These are phyloP conservation scores for Dryas drummondii DNA, from an alignment of 306 rosid genomes.

Conservation along the genomic window DNA sequence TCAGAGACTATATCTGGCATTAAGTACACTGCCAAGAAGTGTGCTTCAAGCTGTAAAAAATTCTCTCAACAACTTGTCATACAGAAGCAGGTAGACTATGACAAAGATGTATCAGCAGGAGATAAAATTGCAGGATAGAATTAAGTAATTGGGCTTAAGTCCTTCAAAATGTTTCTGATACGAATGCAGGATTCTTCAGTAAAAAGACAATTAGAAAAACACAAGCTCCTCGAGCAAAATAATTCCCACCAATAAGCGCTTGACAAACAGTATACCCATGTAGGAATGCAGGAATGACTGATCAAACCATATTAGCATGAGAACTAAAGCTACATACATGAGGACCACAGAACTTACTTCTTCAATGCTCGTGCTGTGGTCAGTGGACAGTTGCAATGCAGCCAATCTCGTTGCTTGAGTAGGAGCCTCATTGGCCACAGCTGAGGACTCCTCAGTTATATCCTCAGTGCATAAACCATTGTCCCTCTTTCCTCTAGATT, in stretches of 20 bases:
- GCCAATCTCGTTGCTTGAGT: constrained; percentile 53
- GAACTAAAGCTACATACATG: background rate
- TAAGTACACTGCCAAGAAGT: background rate
- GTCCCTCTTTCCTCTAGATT: constrained; percentile 32
- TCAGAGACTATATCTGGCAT: background rate
- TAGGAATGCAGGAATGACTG: background rate
- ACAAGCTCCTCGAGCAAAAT: background rate
- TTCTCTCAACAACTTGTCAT: background rate
- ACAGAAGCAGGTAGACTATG: background rate
- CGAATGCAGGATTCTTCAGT: background rate
- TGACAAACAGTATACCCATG: background rate
- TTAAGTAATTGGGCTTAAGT: background rate
- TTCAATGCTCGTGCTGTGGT: constrained; percentile 89
- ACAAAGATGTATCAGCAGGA: background rate
- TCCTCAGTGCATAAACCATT: constrained; percentile 47
- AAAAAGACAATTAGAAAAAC: background rate
- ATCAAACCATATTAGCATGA: constrained; percentile 10
- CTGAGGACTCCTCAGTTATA: constrained; percentile 59
- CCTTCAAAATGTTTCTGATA: background rate
- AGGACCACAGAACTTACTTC: constrained; percentile 56
- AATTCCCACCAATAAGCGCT: background rate
- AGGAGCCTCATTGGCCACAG: constrained; percentile 40
- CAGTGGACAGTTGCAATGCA: constrained; percentile 90
- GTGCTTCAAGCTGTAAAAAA: constrained; percentile 1
- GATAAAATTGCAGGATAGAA: background rate